Evolutionary conservation across 192 early-diverging fungal genomes (phyloP), one percentile per base, ranked within the genome.

Genomic region (Rhizophagus sp.): DNA sequence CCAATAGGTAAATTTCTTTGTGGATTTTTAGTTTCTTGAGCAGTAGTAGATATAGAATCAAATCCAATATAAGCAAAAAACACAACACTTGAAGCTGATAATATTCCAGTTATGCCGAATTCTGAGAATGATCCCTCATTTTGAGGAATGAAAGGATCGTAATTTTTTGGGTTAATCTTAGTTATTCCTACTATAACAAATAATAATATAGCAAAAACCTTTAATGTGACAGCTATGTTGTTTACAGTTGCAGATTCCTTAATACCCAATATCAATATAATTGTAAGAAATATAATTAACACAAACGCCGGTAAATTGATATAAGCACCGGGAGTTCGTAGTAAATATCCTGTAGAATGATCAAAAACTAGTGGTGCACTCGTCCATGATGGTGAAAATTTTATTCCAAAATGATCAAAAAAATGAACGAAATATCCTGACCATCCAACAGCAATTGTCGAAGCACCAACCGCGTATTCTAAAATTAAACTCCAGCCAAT

Each of bases 401-500:
- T 27, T n/a, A 84, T 79, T 13, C 76, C 80, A 68, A 93, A 93
- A 70, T 94, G 91, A 15, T 66, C 25, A 61, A 95, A 84, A 70
- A 97, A 94, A 4, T 82, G 82, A 10, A 89, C 90, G 79, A 97
- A 85, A 80, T 97, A 97, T 0, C 84, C 87, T 22, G 95, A 94
- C 94, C 95, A 97, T 10, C 95, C 68, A 78, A 89, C 87, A 19
- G 95, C 91, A 44, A 96, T 94, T 0, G 95, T 92, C 1, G 95
- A 93, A 24, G 94, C 92, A 4, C 93, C 93, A 19, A 96, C 92
- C 82, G 96, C 85, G 82, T 96, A 97, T 85, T 97, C 96, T 36
- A 97, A 84, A 13, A 95, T 93, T 49, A 97, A 83, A 84, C 95
- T 93, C 96, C 96, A 97, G 17, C 95, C 95, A 79, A 96, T 93